Evolutionary conservation across 805 yeast species (phyloP).

Genomic region (Wickerhamiella qilinensis): DNA sequence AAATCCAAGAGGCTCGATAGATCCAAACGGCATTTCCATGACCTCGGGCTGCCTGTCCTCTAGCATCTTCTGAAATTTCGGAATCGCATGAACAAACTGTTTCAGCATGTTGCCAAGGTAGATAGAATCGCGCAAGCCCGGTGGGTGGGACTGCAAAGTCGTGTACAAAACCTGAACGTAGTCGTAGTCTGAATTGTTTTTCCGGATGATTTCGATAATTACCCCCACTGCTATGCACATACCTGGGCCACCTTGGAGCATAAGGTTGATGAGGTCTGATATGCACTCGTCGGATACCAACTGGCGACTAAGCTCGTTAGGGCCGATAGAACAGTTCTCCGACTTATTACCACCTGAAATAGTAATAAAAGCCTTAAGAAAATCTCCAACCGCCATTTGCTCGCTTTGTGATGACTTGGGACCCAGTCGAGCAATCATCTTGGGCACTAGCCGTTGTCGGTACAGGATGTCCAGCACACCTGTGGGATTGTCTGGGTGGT

Average conservation of each 20-base stretch:
- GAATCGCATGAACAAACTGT: constrained; percentile 60
- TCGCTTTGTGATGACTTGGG: constrained; percentile 53
- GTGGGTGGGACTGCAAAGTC: constrained; percentile 79
- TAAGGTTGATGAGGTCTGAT: constrained; percentile 50
- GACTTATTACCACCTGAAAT: constrained; percentile 86
- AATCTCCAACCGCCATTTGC: constrained; percentile 92
- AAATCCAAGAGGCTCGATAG: constrained; percentile 66
- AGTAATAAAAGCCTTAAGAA: constrained; percentile 81
- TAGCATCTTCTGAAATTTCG: constrained; percentile 50
- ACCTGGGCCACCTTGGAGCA: constrained; percentile 67
- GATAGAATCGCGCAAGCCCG: constrained; percentile 81
- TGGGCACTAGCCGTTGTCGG: constrained; percentile 56
- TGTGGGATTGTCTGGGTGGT: constrained; percentile 76
- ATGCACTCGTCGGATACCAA: constrained; percentile 63
- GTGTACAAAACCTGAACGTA: constrained; percentile 69
- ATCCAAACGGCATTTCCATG: constrained; percentile 49
- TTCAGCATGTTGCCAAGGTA: constrained; percentile 74
- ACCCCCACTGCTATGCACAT: constrained; percentile 90
- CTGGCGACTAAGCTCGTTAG: constrained; percentile 85
- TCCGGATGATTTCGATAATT: constrained; percentile 82
- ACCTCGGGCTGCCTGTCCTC: constrained; percentile 3
- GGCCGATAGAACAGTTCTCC: constrained; percentile 85
- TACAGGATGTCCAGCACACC: constrained; percentile 69
- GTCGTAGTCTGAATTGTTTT: constrained; percentile 93
- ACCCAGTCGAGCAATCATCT: constrained; percentile 51